These are phyloP conservation scores for Lepidium africanum DNA, from an alignment of 345 rosid genomes.

Conservation along the genomic window DNA sequence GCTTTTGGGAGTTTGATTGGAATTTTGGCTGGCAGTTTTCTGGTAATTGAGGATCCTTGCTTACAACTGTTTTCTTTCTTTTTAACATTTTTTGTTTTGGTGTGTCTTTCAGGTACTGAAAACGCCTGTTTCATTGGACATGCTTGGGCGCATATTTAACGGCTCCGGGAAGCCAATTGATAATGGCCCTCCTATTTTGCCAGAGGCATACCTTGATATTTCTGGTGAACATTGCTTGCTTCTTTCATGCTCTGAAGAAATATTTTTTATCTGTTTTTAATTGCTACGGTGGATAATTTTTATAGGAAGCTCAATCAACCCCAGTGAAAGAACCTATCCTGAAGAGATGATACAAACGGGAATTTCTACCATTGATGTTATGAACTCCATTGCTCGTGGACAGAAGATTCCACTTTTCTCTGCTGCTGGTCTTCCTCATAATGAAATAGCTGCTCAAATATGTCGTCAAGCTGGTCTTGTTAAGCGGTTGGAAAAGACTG, in stretches of 20 bases:
- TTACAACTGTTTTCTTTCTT: not conserved
- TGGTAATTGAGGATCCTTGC: not conserved
- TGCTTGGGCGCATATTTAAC: conserved; percentile 99
- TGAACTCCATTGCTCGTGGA: conserved; percentile 99
- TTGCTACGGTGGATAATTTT: not conserved
- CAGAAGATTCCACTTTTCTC: conserved; percentile 98
- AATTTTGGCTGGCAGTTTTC: not conserved
- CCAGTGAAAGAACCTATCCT: conserved; percentile 99
- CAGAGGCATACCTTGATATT: conserved; percentile 96
- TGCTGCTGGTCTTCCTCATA: conserved; percentile 99
- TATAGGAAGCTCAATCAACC: conserved; percentile 94
- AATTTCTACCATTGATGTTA: conserved; percentile 97
- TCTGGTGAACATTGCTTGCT: conserved; percentile 46
- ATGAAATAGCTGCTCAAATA: conserved; percentile 98
- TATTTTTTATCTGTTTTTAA: not conserved
- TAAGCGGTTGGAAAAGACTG: conserved; percentile 89
- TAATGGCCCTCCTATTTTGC: conserved; percentile 95
- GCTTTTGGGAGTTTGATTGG: not conserved
- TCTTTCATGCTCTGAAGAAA: not conserved
- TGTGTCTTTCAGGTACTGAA: conserved; percentile 66
- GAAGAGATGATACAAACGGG: conserved; percentile 99
- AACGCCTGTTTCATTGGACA: conserved; percentile 93
- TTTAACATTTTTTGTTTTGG: not conserved
- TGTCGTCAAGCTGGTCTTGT: conserved; percentile 99
- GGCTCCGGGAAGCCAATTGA: conserved; percentile 99